phyloP scores from a whole-genome alignment of 768 basidiomycete species.

The Russula lepida region DNA sequence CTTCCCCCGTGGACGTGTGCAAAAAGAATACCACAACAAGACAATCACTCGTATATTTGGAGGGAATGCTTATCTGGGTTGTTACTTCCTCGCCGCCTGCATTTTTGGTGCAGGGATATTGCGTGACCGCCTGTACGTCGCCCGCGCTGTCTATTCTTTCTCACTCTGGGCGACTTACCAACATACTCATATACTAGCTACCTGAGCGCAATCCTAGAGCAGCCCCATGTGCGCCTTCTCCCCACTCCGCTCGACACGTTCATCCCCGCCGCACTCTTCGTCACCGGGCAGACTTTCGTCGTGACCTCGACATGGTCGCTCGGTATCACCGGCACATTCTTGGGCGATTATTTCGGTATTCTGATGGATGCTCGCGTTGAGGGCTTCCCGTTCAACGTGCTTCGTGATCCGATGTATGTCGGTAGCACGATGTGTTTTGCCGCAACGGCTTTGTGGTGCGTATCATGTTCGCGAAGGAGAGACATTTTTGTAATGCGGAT shows the following conservation, averaged over 20 bases:
- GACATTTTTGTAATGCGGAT: neutral
- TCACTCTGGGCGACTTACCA: neutral
- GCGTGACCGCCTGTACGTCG: conserved; percentile 74
- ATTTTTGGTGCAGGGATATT: conserved; percentile 84
- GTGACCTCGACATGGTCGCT: conserved; percentile 82
- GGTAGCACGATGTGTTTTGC: conserved; percentile 88
- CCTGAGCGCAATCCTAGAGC: conserved; percentile 62
- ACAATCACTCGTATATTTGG: conserved; percentile 79
- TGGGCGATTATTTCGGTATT: conserved; percentile 79
- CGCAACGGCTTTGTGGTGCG: conserved; percentile 80
- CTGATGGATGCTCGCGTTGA: conserved; percentile 86
- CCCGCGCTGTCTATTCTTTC: neutral
- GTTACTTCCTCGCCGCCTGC: conserved; percentile 76
- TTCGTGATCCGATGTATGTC: conserved; percentile 94
- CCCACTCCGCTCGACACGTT: conserved; percentile 55
- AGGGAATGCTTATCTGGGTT: conserved; percentile 64
- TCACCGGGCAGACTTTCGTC: conserved; percentile 76
- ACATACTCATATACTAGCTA: conserved; percentile 47
- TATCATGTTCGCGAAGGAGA: conserved; percentile 3
- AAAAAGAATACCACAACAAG: conserved; percentile 69
- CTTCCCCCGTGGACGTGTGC: neutral
- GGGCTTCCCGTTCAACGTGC: conserved; percentile 92
- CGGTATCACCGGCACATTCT: conserved; percentile 89
- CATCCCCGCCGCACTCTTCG: conserved; percentile 53
- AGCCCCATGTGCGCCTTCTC: conserved; percentile 62